phyloP scores from a whole-genome alignment of 345 rosid species.

The Psidium guajava region DNA sequence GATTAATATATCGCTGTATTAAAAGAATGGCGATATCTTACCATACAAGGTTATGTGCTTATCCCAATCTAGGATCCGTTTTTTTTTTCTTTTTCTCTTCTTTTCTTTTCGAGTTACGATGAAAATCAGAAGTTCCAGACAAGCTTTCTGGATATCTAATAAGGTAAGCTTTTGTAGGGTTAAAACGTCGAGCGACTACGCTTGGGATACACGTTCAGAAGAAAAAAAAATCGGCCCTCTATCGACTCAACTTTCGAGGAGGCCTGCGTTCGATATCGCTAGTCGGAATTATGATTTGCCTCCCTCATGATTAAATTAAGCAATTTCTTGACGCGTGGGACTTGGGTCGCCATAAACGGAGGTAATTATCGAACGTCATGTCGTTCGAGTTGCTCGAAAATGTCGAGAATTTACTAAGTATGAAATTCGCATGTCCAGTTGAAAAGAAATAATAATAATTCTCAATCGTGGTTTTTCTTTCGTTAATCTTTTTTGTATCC shows the following conservation, averaged over 20 bases:
- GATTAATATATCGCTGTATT: too few relatives aligned
- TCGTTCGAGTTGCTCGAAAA: not conserved
- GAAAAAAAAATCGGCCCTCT: not conserved
- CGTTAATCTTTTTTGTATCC: not conserved
- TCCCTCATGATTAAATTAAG: not conserved
- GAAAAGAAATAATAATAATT: not conserved
- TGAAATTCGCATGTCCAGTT: too few relatives aligned
- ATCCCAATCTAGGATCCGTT: not conserved
- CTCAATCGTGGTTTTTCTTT: accelerated
- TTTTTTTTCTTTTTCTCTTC: not conserved
- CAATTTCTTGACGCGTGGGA: not conserved
- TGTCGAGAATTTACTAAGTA: not conserved
- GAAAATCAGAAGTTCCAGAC: not conserved
- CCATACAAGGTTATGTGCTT: not conserved
- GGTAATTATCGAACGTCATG: not conserved
- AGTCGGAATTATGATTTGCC: not conserved
- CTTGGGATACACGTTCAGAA: not conserved
- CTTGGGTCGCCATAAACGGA: accelerated
- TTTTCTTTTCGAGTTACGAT: not conserved
- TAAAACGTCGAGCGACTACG: not conserved
- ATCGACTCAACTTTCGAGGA: not conserved
- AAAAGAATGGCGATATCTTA: not conserved
- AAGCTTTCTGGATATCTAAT: not conserved
- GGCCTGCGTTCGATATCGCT: not conserved
- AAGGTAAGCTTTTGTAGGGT: accelerated